A percentile compares a stretch with the other conserved stretches of the same genome.
Conservation (phyloP, 495 filamentous ascomycete genomes). For the Aspergillus ellipticus region DNA sequence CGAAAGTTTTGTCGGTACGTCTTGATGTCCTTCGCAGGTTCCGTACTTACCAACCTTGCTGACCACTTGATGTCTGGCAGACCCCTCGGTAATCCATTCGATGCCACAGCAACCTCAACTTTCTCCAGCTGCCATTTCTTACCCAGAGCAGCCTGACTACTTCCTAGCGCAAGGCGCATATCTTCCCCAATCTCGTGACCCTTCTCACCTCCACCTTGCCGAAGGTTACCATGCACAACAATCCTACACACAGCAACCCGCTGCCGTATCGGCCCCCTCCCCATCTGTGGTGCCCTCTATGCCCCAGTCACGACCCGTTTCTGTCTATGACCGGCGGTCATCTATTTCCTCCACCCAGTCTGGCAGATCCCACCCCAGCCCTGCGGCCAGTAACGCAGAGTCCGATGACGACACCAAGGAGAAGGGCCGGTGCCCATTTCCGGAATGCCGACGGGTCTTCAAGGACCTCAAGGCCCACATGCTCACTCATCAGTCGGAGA, state of each 20-base stretch:
- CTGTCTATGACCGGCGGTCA: slow-evolving; percentile 45
- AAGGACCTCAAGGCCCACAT: slow-evolving; percentile 94
- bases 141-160: slow-evolving; percentile 29
- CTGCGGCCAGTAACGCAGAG: slow-evolving; percentile 48
- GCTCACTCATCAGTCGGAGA: slow-evolving; percentile 90
- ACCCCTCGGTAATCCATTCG: slow-evolving; percentile 59
- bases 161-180: slow-evolving; percentile 25
- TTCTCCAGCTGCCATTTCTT: slow-evolving; percentile 32
- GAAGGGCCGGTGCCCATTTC: slow-evolving; percentile 74
- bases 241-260: slow-evolving; percentile 25
- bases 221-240: slow-evolving; percentile 28
- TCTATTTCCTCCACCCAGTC: slow-evolving; percentile 56
- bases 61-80: slow-evolving; percentile 26
- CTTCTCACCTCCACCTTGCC: slow-evolving; percentile 28
- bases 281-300: slow-evolving; percentile 34
- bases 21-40: background rate
- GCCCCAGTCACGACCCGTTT: slow-evolving; percentile 34
- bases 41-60: slow-evolving; percentile 8
- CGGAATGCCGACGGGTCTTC: slow-evolving; percentile 86
- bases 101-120: slow-evolving; percentile 22
- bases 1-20: slow-evolving; percentile 80
- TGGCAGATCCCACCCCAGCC: slow-evolving; percentile 51
- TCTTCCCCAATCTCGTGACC: slow-evolving; percentile 32
- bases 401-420: slow-evolving; percentile 60
- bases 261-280: slow-evolving; percentile 30